Evolutionary conservation across 306 rosid species (phyloP), one percentile per base, ranked within the genome.

Genomic region (Neltuma alba): DNA sequence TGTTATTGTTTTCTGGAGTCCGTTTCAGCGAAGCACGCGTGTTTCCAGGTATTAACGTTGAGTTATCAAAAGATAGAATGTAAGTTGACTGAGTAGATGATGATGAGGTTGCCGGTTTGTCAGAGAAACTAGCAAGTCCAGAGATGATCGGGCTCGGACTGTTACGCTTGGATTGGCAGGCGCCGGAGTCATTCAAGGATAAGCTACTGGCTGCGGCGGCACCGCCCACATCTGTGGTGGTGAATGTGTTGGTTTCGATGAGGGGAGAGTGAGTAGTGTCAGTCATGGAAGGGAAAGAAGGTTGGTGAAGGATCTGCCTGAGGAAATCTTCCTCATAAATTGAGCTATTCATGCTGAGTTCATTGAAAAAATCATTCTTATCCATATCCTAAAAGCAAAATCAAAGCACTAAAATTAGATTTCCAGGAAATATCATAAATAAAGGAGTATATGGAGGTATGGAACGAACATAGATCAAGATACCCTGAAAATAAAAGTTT

Each of bases 31-130:
- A 80, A 5, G 61, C 41, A 78, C 27, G 21, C 1, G 54, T 15
- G 54, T 47, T 47, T 5, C 7, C n/a, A 60, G 37, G 7, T 28
- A 61, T 60, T 1, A 69, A 36, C 13, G 66, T 75, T 41, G 85
- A 76, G 28, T 76, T 71, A 45, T 48, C 34, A 6, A 81, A 69
- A 21, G 84, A 70, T 1, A 82, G 69, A 76, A 82, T 70, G 16
- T 48, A 76, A 1, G 81, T 3, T 3, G 57, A 42, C 30, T 62
- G 77, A 1, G 54, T 15, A 6, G 21, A 47, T 12, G 75, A 54
- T 3, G 55, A 23, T 2, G 70, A 33, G 5, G 50, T 18, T 9
- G 37, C 66, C 11, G 74, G 68, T 70, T 70, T 76, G 37, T 47
- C 5, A 0, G 37, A 63, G 36, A 30, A 28, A 60, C n/a, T 27